A percentile compares a stretch with the other conserved stretches of the same genome.
Evolutionary conservation across 495 filamentous ascomycete genomes (phyloP).

Genomic region (Pseudoneurospora amorphoporcata): DNA sequence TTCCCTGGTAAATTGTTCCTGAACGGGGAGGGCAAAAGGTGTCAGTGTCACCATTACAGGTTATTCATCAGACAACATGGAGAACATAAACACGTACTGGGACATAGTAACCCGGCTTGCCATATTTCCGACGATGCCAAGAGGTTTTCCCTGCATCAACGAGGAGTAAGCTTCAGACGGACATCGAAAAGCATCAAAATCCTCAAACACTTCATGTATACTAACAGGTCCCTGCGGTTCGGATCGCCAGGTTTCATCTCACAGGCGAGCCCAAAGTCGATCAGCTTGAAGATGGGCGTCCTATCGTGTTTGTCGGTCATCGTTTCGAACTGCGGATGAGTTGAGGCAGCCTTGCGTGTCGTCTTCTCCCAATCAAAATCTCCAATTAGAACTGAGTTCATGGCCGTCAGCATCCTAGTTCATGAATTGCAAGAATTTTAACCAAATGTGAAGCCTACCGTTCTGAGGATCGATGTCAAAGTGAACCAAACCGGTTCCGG

Average conservation of each 20-base stretch:
- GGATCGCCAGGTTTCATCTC: background rate
- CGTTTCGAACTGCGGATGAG: background rate
- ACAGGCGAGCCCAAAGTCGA: background rate
- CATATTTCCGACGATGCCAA: background rate
- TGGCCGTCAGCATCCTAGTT: background rate
- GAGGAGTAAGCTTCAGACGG: background rate
- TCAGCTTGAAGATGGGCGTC: background rate
- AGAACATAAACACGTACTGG: background rate
- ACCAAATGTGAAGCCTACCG: background rate
- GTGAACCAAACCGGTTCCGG: background rate
- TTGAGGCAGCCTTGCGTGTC: background rate
- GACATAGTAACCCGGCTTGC: background rate
- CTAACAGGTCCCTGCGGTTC: background rate
- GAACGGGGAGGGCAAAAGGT: background rate
- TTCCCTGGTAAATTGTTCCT: background rate
- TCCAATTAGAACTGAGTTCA: background rate
- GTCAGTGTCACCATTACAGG: background rate
- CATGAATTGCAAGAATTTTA: background rate
- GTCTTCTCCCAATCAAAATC: background rate
- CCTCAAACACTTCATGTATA: background rate
- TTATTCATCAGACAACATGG: background rate
- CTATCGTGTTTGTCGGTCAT: background rate
- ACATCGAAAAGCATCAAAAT: background rate
- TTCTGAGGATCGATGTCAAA: conserved; percentile 6
- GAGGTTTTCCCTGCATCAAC: background rate